Base-by-base conservation (phyloP, 1,284 basidiomycete genomes). In the Pisolithus thermaeus region DNA sequence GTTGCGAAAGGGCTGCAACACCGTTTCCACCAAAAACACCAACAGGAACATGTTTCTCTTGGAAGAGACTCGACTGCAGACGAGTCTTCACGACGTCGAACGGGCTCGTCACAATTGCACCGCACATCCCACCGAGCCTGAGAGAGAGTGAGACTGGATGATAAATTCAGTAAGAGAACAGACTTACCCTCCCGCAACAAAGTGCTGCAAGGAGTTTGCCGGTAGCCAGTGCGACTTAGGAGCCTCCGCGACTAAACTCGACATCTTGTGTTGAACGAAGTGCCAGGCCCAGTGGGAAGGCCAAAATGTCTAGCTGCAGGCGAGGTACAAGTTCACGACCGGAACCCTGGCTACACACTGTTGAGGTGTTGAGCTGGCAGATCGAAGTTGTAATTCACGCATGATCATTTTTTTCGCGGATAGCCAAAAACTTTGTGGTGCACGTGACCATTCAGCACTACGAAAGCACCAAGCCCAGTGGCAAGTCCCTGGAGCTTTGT, bases 81-180 rank as follows among this genome's bases (percentile, higher is more conserved):
- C 96, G 85, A 27, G 97, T 99, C 73, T 99, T 99, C 59, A 99
- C 95, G 27, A 99, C 92, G 69, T 99, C 96, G 60, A 99, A 94
- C 0, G 96, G 96, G 36, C 92, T 93, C 0, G 96, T 99, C 8
- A 98, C 87, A 58, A 97, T 90, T 9, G 94, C 94, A 42, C 96
- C 97, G 64, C 92, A 92, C 95, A 99, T 97, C 23, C 96, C 96
- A 18, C 96, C 97, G 9, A 96, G 74, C 28, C 95, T 96, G 58
- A 18, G 23, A 18, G 23, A 54, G 36, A 37, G 52, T 56, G 49
- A 38, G 52, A 47, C 43, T 18, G 18, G 4, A 7, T 18, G 14
- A 3, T 30, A 7, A 41, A 41, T 49, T 37, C 27, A n/a, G 27
- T 43, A 32, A 47, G 18, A 23, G 22, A 25, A 22, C 18, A 11